Evolutionary conservation across 257 asterid species (phyloP).

Genomic region (Eustoma russellianum): DNA sequence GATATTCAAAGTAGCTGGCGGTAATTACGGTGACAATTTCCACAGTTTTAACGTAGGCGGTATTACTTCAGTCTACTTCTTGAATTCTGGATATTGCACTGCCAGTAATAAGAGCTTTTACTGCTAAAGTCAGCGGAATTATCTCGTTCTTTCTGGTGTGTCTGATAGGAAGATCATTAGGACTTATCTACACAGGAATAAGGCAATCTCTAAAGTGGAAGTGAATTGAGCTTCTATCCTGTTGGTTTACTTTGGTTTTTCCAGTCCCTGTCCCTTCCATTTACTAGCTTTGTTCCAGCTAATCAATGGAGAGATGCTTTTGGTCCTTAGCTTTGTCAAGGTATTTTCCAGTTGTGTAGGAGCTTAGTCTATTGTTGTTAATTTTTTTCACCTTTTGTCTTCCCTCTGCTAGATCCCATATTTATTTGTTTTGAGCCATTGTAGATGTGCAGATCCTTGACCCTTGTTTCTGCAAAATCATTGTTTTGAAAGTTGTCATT

Average conservation of each 20-base stretch:
- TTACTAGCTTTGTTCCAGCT: background rate
- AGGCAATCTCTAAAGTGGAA: constrained; percentile 77
- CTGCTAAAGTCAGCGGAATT: constrained; percentile 68
- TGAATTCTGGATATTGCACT: constrained; percentile 69
- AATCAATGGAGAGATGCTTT: background rate
- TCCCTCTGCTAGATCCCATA: background rate
- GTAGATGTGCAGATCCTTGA: no score
- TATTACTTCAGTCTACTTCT: constrained; percentile 82
- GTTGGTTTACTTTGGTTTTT: no score
- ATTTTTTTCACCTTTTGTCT: no score
- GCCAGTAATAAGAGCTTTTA: constrained; percentile 51
- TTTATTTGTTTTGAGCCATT: no score
- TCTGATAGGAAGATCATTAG: constrained; percentile 90
- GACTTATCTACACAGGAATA: constrained; percentile 85
- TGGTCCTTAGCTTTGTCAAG: background rate
- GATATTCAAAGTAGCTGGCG: no score
- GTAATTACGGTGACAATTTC: no score
- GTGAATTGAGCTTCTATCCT: no score
- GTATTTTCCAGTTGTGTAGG: background rate
- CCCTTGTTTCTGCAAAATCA: no score
- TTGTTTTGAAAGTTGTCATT: no score
- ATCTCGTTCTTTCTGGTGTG: constrained; percentile 77
- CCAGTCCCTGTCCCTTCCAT: background rate
- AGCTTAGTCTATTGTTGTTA: background rate
- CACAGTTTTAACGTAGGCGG: constrained; percentile 53